Percentiles rank a stretch among this genome's conserved stretches.
phyloP scores from a whole-genome alignment of 495 filamentous ascomycete genomes.

The Choiromyces venosus region DNA sequence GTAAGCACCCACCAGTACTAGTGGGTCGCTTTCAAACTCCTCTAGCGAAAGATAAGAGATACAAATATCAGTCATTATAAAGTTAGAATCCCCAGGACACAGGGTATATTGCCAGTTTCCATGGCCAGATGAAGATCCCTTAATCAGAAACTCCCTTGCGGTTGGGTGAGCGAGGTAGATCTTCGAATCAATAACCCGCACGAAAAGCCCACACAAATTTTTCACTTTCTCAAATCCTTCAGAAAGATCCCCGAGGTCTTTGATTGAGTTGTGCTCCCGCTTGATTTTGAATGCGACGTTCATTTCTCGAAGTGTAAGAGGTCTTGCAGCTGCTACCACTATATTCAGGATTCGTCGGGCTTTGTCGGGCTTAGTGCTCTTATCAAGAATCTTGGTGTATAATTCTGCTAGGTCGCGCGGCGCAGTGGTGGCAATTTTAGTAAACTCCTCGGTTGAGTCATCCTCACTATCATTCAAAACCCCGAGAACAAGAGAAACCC shows the following conservation, averaged over 20 bases:
- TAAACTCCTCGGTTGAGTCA: constrained; percentile 22
- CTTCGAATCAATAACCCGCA: constrained; percentile 44
- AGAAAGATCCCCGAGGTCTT: constrained; percentile 31
- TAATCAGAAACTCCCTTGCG: constrained; percentile 17
- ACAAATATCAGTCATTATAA: constrained; percentile 13
- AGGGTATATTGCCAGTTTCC: constrained; percentile 14
- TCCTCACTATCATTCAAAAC: constrained; percentile 20
- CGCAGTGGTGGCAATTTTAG: constrained; percentile 37
- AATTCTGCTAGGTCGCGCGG: too few relatives aligned
- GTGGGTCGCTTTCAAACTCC: constrained; percentile 13
- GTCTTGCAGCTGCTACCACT: too few relatives aligned
- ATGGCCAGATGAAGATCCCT: neutral
- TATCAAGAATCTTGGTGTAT: too few relatives aligned
- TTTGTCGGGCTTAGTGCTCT: too few relatives aligned
- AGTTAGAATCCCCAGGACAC: constrained; percentile 11
- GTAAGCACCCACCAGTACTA: neutral
- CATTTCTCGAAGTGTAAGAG: too few relatives aligned
- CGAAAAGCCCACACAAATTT: constrained; percentile 45
- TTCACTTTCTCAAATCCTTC: constrained; percentile 28
- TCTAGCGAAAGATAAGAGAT: constrained; percentile 14
- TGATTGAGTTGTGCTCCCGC: constrained; percentile 22
- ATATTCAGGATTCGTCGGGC: too few relatives aligned
- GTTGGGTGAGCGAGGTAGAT: constrained; percentile 40
- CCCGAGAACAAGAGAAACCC: too few relatives aligned
- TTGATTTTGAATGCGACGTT: constrained; percentile 45